Evolutionary conservation across 192 early-diverging fungal genomes (phyloP).

Genomic region (Coemansia sp.): DNA sequence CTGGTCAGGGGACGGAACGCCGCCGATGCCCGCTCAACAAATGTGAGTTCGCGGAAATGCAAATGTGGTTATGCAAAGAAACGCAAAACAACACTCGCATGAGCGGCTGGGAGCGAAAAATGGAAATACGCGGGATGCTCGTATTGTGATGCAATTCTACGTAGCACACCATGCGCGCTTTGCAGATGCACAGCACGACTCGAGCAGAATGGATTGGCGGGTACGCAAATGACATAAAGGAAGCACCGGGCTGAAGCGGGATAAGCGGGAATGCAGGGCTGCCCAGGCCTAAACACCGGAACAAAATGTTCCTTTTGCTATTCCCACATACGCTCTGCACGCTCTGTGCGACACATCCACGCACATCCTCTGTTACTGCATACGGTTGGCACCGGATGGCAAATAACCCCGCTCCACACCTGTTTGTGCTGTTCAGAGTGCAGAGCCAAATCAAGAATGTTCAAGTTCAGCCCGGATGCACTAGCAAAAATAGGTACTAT

Average conservation of each 20-base stretch:
- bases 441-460: not conserved
- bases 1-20: no score
- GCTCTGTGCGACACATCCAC: not conserved
- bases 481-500: not conserved
- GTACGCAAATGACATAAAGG: not conserved
- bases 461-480: not conserved
- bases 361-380: not conserved
- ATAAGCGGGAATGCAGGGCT: conserved; percentile 11
- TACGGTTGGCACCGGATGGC: conserved; percentile 6
- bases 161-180: conserved; percentile 9
- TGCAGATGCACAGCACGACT: conserved; percentile 12
- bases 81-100: not conserved
- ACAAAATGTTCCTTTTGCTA: not conserved
- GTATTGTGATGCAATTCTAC: conserved; percentile 9
- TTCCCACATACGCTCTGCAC: not conserved
- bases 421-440: not conserved
- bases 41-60: not conserved
- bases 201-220: not conserved
- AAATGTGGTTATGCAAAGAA: not conserved
- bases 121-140: not conserved
- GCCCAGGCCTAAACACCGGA: not conserved
- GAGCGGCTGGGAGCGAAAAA: not conserved
- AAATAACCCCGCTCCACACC: not conserved
- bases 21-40: not conserved
- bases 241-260: not conserved